Base-by-base conservation (phyloP, 1,139 yeast species). In the Taphrina wiesneri region DNA sequence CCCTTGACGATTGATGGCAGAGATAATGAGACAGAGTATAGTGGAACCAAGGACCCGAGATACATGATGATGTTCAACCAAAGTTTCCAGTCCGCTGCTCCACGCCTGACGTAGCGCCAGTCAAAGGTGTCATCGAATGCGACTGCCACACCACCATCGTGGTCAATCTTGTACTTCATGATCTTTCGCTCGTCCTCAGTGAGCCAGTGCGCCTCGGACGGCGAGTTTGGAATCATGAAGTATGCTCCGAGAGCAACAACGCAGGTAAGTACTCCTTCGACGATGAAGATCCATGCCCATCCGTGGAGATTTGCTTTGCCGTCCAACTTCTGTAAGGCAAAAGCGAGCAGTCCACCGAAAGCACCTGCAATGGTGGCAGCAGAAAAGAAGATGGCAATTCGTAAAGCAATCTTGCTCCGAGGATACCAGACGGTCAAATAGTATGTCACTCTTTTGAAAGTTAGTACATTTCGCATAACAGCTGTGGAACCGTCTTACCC, bases 291-390 rank as follows among this genome's bases (percentile, higher is more conserved):
- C 69, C 69, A 67, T 9, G 46, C 28, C 69, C 69, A 67, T 13
- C 69, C 69, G 88, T 90, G 87, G 75, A 85, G 81, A 6, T 69
- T 56, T 6, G 82, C 76, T 63, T 85, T 81, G 65, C 86, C 86
- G 6, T 60, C 23, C 49, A 67, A 56, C 7, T 63, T 56, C 47
- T 56, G 53, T 23, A 67, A 23, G 15, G 60, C 69, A 28, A 47
- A 66, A 30, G 89, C 89, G 68, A 89, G 82, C 63, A 90, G 83
- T 67, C 96, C 95, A 66, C 90, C 88, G 76, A 88, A 88, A 2
- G 92, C 96, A 74, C 93, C 91, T 28, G 92, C 88, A 68, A 87
- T 79, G 71, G 87, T 82, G 15, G 90, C 85, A 59, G 90, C 87
- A 53, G 87, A 68, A 76, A 87, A 87, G 75, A 87, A 87, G 61